Evolutionary conservation across 306 rosid genomes (phyloP).

Genomic region (Myrica gale): DNA sequence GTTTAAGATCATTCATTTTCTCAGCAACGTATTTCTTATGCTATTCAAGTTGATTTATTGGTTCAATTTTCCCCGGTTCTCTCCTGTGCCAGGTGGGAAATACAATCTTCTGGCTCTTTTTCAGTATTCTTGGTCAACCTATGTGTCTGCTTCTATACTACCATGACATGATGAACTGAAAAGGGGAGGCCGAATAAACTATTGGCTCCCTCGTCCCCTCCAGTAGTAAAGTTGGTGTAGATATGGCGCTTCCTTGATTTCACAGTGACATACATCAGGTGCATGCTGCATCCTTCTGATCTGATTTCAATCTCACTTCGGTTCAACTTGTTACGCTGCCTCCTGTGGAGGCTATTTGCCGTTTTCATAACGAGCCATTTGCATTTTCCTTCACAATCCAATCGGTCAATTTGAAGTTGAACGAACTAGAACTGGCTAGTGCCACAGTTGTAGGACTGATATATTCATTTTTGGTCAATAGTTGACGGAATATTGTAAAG

Average conservation of each 20-base stretch:
- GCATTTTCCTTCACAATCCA: slow-evolving; percentile 9
- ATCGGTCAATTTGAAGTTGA: slow-evolving; percentile 4
- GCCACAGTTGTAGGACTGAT: slow-evolving; percentile 14
- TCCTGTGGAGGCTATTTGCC: background rate
- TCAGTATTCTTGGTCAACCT: slow-evolving; percentile 93
- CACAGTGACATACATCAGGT: background rate
- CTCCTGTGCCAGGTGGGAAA: slow-evolving; percentile 70
- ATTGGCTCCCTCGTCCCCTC: background rate
- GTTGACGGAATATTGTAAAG: slow-evolving; percentile 33
- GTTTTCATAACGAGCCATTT: slow-evolving; percentile 15
- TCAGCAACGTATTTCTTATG: background rate
- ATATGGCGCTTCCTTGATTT: slow-evolving; percentile 13
- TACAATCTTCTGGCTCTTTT: slow-evolving; percentile 89
- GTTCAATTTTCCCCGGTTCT: background rate
- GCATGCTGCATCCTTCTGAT: slow-evolving; percentile 5
- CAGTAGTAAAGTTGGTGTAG: slow-evolving; percentile 19
- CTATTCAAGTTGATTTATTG: slow-evolving; percentile 14
- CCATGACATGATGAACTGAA: slow-evolving; percentile 86
- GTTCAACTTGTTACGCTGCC: background rate
- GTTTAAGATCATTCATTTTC: background rate
- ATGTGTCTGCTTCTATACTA: slow-evolving; percentile 86
- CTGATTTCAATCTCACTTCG: background rate
- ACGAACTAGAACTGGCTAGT: slow-evolving; percentile 13
- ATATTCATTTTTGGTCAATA: background rate
- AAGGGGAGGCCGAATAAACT: slow-evolving; percentile 41